phyloP scores from a whole-genome alignment of 352 stramenopile species.

The Globisporangium recalcitrans region DNA sequence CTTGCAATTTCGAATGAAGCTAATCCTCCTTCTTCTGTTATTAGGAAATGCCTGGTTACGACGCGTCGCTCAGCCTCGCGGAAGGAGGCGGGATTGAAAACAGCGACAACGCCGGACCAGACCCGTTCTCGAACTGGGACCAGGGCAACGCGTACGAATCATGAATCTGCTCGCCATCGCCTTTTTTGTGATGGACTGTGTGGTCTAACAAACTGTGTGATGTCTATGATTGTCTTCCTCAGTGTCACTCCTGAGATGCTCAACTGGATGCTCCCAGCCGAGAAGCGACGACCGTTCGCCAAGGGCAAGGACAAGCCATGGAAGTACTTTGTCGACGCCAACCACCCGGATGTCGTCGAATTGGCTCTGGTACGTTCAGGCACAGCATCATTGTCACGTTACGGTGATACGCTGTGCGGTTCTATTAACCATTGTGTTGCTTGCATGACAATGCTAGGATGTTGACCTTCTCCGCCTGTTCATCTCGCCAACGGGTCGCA shows the following conservation, averaged over 20 bases:
- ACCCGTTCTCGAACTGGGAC: conserved; percentile 48
- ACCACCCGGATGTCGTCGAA: conserved; percentile 73
- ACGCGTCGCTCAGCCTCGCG: conserved; percentile 51
- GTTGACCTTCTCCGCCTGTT: conserved; percentile 77
- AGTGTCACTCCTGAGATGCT: conserved; percentile 66
- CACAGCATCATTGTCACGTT: too few species aligned
- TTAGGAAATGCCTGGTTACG: conserved; percentile 65
- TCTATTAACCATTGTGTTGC: too few species aligned
- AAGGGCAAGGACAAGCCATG: conserved; percentile 63
- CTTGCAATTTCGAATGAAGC: neutral
- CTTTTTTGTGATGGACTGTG: neutral
- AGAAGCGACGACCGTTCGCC: conserved; percentile 53
- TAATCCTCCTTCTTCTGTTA: neutral
- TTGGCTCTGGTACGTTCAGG: too few species aligned
- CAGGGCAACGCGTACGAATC: conserved; percentile 48
- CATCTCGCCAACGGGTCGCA: conserved; percentile 78
- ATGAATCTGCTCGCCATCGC: neutral
- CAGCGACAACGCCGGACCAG: conserved; percentile 20
- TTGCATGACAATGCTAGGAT: too few species aligned
- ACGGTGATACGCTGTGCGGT: too few species aligned
- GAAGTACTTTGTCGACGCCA: conserved; percentile 75
- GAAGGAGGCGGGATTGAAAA: conserved; percentile 41
- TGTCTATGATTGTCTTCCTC: neutral
- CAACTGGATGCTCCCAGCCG: conserved; percentile 74
- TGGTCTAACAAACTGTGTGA: neutral